Evolutionary conservation across 495 filamentous ascomycete species (phyloP), one percentile per base, ranked within the genome.

Genomic region (Neurospora sp.): DNA sequence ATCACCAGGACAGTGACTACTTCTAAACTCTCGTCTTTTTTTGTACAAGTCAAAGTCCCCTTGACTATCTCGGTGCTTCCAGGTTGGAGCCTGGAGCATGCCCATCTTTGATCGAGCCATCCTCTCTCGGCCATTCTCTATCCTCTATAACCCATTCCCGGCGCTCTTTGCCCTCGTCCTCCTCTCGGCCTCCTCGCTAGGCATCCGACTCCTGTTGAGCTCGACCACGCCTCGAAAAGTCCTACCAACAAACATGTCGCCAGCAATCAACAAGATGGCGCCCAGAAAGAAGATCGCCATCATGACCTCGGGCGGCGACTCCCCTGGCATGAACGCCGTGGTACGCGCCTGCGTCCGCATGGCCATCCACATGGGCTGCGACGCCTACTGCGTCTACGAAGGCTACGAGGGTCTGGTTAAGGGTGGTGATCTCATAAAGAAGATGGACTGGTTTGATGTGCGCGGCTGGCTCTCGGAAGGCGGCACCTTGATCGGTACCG

Each of bases 241-340:
- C 18, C 46, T 38, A 66, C 69, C 69, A 37, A 46, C 44, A 9
- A 42, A 44, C 9, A 35, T 70, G 69, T 69, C 69, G 37, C 18
- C 75, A 38, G 72, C 27, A 44, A 41, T 66, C 31, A 22, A 68
- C 71, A 80, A 71, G 38, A 85, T 85, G 84, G 77, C 80, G 40
- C 53, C 77, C 18, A 91, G 89, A 79, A 94, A 95, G 84, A 89
- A 91, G 75, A 96, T 99, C 78, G 96, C 89, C 69, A 91, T 98
- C 73, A 93, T 99, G 91, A 99, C 96, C 74, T 96, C 92, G 74
- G 96, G 96, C 75, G 96, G 96, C 76, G 96, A 99, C 85, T 93
- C 95, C 46, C 96, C 96, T 5, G 96, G 96, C 76, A 99, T 99
- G 96, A 98, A 97, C 81, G 94, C 91, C 61, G 93, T 92, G 31